Conservation (phyloP, 306 rosid species). For the Castanopsis chinensis region DNA sequence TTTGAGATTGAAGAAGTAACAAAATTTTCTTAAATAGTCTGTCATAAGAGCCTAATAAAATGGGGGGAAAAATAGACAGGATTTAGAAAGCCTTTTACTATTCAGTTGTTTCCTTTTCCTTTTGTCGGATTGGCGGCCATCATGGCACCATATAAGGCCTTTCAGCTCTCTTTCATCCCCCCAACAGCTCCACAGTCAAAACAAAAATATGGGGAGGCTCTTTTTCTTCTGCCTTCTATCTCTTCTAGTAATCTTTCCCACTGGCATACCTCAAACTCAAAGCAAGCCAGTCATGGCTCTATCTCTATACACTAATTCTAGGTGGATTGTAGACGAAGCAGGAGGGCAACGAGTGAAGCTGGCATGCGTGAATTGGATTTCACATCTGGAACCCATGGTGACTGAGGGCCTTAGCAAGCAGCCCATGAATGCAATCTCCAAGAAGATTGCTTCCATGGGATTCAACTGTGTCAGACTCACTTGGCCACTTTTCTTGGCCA, state of each 20-base stretch:
- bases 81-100: too few species aligned
- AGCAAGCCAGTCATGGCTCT: constrained; percentile 13
- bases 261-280: too few species aligned
- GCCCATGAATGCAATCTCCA: constrained; percentile 58
- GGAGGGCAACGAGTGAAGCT: constrained; percentile 73
- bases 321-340: constrained; percentile 68
- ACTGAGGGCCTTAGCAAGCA: constrained; percentile 85
- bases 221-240: neutral
- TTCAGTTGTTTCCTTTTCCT: too few species aligned
- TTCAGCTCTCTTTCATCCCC: neutral
- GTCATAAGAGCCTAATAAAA: too few species aligned
- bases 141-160: neutral
- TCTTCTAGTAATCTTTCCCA: neutral
- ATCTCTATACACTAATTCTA: constrained; percentile 55
- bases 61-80: too few species aligned
- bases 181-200: too few species aligned
- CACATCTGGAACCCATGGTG: constrained; percentile 66
- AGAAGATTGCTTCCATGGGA: constrained; percentile 53
- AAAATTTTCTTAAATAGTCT: too few species aligned
- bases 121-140: too few species aligned
- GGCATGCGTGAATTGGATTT: constrained; percentile 80
- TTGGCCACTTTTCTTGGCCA: constrained; percentile 63
- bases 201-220: neutral
- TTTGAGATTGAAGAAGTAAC: too few species aligned
- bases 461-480: constrained; percentile 93